Evolutionary conservation across 2,329 filamentous ascomycete species (phyloP), one percentile per base, ranked within the genome.

Genomic region (Coniochaeta sp.): DNA sequence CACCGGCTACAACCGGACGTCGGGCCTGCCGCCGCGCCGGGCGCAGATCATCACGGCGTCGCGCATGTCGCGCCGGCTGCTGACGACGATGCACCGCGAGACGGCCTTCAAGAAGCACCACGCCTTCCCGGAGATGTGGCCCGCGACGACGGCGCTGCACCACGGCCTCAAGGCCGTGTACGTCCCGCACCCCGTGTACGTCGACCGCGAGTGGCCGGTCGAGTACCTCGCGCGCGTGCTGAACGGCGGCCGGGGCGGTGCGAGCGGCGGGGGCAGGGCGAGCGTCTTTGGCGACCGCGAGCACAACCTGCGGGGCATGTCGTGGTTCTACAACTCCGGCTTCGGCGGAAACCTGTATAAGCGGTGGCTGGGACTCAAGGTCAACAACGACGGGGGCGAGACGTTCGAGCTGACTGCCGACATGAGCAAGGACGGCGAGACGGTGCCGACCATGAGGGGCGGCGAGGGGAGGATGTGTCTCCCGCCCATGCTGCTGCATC

Each of bases 81-180:
- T 98, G 16, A 79, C 87, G 62, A 88, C 88, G 19, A 98, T 98
- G 93, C 93, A 98, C 77, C 84, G 86, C 59, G 92, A 96, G 77
- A 96, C 93, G 4, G 86, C 87, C 32, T 83, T 90, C 68, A 88
- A 89, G 70, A 93, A 92, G 67, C 90, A 96, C 73, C 90, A 90
- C 64, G 96, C 95, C 78, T 96, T 96, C 72, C 90, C 92, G 0
- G 93, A 98, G 74, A 97, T 97, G 93, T 97, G 91, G 91, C 91
- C 93, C 0, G 88, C 89, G 1, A 95, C 90, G 0, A 87, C 90
- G 1, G 90, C 93, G 1, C 81, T 98, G 10, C 93, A 97, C 62
- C 93, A 97, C 71, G 93, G 93, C 12, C 87, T 90, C 76, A 98
- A 97, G 77, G 92, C 91, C 40, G 92, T 97, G 16, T 96, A 89